A percentile compares a stretch with the other conserved stretches of the same genome.
These are phyloP conservation scores for Aspergillus viridinutans DNA, from an alignment of 2,329 filamentous ascomycete species.

Conservation along the genomic window DNA sequence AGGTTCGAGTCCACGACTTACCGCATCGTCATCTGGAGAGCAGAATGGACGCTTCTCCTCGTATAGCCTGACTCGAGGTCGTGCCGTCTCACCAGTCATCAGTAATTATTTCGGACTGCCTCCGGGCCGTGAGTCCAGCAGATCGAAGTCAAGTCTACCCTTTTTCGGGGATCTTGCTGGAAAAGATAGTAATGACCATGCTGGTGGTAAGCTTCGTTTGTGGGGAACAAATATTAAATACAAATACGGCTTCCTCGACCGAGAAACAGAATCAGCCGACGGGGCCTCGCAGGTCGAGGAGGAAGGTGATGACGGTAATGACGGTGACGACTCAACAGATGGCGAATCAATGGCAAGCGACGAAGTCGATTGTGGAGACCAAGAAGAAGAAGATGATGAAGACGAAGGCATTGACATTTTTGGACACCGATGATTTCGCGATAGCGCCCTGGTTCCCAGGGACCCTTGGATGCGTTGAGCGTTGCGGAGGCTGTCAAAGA, in stretches of 20 bases:
- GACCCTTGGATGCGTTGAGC: slow-evolving; percentile 1
- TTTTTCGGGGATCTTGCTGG: slow-evolving; percentile 21
- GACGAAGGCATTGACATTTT: slow-evolving; percentile 50
- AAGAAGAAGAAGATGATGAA: slow-evolving; percentile 42
- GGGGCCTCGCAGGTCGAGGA: slow-evolving; percentile 4
- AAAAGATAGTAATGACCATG: slow-evolving; percentile 38
- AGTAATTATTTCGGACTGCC: slow-evolving; percentile 45
- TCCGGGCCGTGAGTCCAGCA: slow-evolving; percentile 28
- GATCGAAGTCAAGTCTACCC: slow-evolving; percentile 23
- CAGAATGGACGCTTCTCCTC: slow-evolving; percentile 24
- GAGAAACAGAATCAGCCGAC: slow-evolving; percentile 23
- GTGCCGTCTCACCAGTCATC: slow-evolving; percentile 41
- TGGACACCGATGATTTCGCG: slow-evolving; percentile 45
- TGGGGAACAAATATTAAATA: slow-evolving; percentile 50
- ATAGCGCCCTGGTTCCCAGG: neutral
- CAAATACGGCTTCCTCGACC: slow-evolving; percentile 33
- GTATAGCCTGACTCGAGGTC: slow-evolving; percentile 35
- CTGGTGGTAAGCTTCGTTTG: slow-evolving; percentile 56
- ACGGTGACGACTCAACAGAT: slow-evolving; percentile 18
- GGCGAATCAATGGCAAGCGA: slow-evolving; percentile 11
- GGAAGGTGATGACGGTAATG: slow-evolving; percentile 15
- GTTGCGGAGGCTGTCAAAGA: neutral
- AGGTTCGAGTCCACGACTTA: slow-evolving; percentile 15
- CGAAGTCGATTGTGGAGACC: slow-evolving; percentile 26
- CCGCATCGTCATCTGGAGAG: slow-evolving; percentile 16